Conservation (phyloP, 1,284 basidiomycete species). For the Mycena citricolor region DNA sequence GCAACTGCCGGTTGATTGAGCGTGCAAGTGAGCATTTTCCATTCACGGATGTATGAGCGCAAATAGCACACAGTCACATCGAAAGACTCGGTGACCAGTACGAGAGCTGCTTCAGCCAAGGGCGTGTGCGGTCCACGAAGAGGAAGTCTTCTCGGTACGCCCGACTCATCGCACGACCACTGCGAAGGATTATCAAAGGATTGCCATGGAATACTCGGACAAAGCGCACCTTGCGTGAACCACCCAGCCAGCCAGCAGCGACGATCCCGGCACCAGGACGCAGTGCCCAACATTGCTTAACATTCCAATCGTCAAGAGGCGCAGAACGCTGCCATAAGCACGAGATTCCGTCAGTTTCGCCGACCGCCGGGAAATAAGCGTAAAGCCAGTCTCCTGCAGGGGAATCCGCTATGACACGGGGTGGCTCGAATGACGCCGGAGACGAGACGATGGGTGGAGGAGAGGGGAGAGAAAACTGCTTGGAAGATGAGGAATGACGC, state of each 20-base stretch:
- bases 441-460: constrained; percentile 47
- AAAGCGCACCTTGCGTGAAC: constrained; percentile 55
- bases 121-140: constrained; percentile 52
- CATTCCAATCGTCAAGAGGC: constrained; percentile 60
- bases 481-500: constrained; percentile 66
- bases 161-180: constrained; percentile 49
- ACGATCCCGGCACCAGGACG: constrained; percentile 56
- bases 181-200: constrained; percentile 27
- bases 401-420: constrained; percentile 59
- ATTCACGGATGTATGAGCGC: constrained; percentile 37
- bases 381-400: constrained; percentile 65
- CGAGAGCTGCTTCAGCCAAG: constrained; percentile 47
- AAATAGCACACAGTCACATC: constrained; percentile 50
- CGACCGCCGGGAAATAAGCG: constrained; percentile 65
- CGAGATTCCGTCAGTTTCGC: constrained; percentile 47
- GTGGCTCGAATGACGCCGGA: constrained; percentile 54
- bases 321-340: constrained; percentile 64
- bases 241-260: constrained; percentile 58
- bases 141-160: constrained; percentile 47
- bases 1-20: constrained; percentile 39
- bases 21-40: constrained; percentile 50
- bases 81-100: constrained; percentile 59
- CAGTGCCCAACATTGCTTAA: constrained; percentile 59
- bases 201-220: constrained; percentile 1
- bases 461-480: constrained; percentile 57